Conservation (phyloP, 2,329 filamentous ascomycete genomes). For the Aspergillus japonicus region DNA sequence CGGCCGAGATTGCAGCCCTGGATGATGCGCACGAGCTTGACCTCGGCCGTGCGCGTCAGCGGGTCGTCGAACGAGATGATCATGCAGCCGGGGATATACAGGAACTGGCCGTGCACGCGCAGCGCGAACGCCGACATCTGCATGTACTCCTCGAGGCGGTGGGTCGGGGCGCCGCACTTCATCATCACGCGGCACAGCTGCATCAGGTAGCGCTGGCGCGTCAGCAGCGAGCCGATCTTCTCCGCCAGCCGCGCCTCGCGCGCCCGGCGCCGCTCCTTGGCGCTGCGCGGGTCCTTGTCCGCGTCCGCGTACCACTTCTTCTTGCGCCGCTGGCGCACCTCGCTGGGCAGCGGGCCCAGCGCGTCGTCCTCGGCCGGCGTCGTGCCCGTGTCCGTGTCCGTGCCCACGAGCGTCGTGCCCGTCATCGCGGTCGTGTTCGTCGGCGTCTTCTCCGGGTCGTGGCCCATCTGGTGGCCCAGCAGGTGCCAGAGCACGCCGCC, state of each 20-base stretch:
- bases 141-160: constrained; percentile 88
- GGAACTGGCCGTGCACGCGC: constrained; percentile 81
- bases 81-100: constrained; percentile 61
- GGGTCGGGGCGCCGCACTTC: constrained; percentile 85
- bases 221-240: constrained; percentile 67
- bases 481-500: constrained; percentile 4
- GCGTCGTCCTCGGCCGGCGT: not conserved
- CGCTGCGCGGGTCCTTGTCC: constrained; percentile 35
- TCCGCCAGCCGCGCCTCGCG: constrained; percentile 36
- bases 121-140: constrained; percentile 80
- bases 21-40: constrained; percentile 40
- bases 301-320: constrained; percentile 15
- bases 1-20: constrained; percentile 44
- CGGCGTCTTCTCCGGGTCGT: not conserved
- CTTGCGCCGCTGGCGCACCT: constrained; percentile 8
- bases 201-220: constrained; percentile 77
- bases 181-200: constrained; percentile 83
- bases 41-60: constrained; percentile 43
- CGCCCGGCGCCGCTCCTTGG: constrained; percentile 31
- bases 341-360: constrained; percentile 1
- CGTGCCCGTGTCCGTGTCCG: no score
- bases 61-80: constrained; percentile 67
- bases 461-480: constrained; percentile 6
- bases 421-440: not conserved
- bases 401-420: no score